These are phyloP conservation scores for Lodderomyces beijingensis DNA, from an alignment of 1,139 yeast species.

Conservation along the genomic window DNA sequence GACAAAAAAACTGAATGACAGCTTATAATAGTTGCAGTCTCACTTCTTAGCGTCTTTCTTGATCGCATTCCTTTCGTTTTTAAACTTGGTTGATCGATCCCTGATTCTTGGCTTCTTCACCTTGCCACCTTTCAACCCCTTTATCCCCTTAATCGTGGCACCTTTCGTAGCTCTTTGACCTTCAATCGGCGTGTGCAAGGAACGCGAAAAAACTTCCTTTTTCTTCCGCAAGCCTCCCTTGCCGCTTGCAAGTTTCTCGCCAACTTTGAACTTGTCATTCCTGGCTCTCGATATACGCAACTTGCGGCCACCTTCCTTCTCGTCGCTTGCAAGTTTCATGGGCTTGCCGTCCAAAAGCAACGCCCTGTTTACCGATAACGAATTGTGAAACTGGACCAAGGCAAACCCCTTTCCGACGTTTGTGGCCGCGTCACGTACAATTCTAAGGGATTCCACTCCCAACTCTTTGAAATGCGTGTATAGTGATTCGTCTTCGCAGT, in stretches of 20 bases:
- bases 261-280: slow-evolving; percentile 32
- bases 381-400: slow-evolving; percentile 84
- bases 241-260: not conserved
- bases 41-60: slow-evolving; percentile 12
- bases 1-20: too few relatives aligned
- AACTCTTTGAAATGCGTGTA: slow-evolving; percentile 72
- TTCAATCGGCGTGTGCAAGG: slow-evolving; percentile 43
- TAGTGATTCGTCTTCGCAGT: slow-evolving; percentile 81
- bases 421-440: slow-evolving; percentile 87
- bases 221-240: too few relatives aligned
- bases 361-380: slow-evolving; percentile 79
- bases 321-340: slow-evolving; percentile 29
- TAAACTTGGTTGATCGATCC: slow-evolving; percentile 61
- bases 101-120: slow-evolving; percentile 66
- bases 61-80: slow-evolving; percentile 30
- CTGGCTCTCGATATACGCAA: slow-evolving; percentile 80
- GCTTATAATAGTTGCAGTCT: slow-evolving; percentile 6
- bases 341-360: slow-evolving; percentile 71
- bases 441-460: slow-evolving; percentile 79
- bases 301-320: slow-evolving; percentile 43
- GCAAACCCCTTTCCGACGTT: slow-evolving; percentile 98
- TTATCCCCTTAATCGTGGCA: slow-evolving; percentile 54
- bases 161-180: slow-evolving; percentile 82
- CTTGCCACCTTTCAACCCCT: slow-evolving; percentile 42
- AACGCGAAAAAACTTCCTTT: too few relatives aligned